These are phyloP conservation scores for Colletotrichum liriopes DNA, from an alignment of 2,329 filamentous ascomycete species.

Conservation along the genomic window DNA sequence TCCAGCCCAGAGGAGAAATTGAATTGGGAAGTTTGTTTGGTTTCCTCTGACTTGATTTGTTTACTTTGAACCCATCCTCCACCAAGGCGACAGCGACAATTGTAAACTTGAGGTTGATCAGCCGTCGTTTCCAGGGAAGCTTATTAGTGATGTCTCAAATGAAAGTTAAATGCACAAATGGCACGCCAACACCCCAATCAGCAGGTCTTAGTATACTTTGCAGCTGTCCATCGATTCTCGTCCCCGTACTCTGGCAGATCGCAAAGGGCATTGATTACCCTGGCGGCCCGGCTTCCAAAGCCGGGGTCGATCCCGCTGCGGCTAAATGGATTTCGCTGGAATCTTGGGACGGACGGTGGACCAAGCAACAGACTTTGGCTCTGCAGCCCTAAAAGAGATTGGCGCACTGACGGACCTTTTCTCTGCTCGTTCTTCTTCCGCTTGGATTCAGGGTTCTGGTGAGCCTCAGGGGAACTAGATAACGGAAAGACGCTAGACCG, in stretches of 20 bases:
- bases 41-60: slow-evolving; percentile 15
- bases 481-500: slow-evolving; percentile 14
- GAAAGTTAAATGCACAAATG: background rate
- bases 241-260: slow-evolving; percentile 8
- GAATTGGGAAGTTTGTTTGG: slow-evolving; percentile 37
- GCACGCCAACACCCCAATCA: background rate
- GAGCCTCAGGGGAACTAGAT: slow-evolving; percentile 24
- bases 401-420: slow-evolving; percentile 14
- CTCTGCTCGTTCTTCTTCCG: background rate
- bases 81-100: background rate
- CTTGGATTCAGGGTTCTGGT: slow-evolving; percentile 29
- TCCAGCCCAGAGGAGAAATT: slow-evolving; percentile 14
- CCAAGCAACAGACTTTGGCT: slow-evolving; percentile 33
- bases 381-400: slow-evolving; percentile 6
- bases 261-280: slow-evolving; percentile 34
- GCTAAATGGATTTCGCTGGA: slow-evolving; percentile 11
- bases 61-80: slow-evolving; percentile 16
- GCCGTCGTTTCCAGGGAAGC: background rate
- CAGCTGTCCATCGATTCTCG: slow-evolving; percentile 25
- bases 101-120: background rate
- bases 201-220: background rate
- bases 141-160: slow-evolving; percentile 2
- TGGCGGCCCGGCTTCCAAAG: slow-evolving; percentile 28
- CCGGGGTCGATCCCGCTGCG: slow-evolving; percentile 36
- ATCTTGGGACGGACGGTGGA: slow-evolving; percentile 25